These are phyloP conservation scores for Nidularia pulvinata DNA, from an alignment of 768 basidiomycete genomes.

Conservation along the genomic window DNA sequence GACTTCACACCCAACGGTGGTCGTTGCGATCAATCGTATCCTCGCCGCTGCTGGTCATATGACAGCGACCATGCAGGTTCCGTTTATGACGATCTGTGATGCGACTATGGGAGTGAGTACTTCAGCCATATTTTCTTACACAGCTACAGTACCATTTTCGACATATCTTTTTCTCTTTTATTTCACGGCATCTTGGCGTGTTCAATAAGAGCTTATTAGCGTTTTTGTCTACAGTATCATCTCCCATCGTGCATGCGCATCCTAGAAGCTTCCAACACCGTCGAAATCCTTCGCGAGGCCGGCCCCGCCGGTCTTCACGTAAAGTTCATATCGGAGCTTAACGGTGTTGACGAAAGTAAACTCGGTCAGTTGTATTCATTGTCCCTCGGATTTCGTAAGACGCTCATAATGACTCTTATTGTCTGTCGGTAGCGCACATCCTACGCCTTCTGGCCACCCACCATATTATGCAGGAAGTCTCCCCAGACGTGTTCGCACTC, in stretches of 20 bases:
- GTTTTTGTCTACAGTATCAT: constrained; percentile 55
- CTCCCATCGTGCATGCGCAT: constrained; percentile 75
- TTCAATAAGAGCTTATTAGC: background rate
- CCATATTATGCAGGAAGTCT: constrained; percentile 69
- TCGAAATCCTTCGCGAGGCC: constrained; percentile 69
- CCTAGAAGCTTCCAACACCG: constrained; percentile 68
- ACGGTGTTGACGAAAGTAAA: constrained; percentile 44
- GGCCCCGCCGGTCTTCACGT: constrained; percentile 55
- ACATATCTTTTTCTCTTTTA: background rate
- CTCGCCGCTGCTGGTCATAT: constrained; percentile 74
- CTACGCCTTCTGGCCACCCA: constrained; percentile 80
- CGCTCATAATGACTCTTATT: too few species aligned
- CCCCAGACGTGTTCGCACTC: constrained; percentile 71
- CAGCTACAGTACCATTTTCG: background rate
- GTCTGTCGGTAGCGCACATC: constrained; percentile 50
- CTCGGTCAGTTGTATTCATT: constrained; percentile 34
- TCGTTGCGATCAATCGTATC: constrained; percentile 60
- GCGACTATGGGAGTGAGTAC: constrained; percentile 65
- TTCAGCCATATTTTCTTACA: background rate
- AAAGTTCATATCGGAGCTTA: constrained; percentile 38
- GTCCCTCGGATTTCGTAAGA: background rate
- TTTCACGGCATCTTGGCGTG: background rate
- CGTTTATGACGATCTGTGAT: constrained; percentile 75
- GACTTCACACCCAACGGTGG: constrained; percentile 58
- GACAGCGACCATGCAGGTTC: constrained; percentile 59